Conservation (phyloP, 352 stramenopile species). For the Plasmopara viticola region DNA sequence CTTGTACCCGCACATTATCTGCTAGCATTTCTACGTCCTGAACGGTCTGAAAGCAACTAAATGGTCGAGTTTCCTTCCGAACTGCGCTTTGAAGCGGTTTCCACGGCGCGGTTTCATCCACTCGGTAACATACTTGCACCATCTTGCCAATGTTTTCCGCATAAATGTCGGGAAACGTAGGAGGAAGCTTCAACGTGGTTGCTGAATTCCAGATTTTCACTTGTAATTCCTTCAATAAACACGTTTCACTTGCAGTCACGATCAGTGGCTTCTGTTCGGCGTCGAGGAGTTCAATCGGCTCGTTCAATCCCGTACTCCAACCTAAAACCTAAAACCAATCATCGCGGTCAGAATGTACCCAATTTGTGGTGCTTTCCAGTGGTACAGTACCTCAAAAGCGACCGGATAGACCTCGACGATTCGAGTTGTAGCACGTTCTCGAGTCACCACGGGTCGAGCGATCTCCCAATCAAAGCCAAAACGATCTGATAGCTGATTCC, state of each 20-base stretch:
- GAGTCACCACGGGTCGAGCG: slow-evolving; percentile 43
- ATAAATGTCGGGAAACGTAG: slow-evolving; percentile 39
- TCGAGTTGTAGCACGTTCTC: slow-evolving; percentile 30
- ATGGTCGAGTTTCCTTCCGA: slow-evolving; percentile 7
- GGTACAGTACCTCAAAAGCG: slow-evolving; percentile 49
- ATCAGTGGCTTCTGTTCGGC: slow-evolving; percentile 35
- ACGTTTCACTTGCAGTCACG: slow-evolving; percentile 31
- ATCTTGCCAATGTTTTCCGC: slow-evolving; percentile 18
- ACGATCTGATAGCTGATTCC: slow-evolving; percentile 52
- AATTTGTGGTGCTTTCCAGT: too few relatives aligned
- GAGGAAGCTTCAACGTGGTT: slow-evolving; percentile 15
- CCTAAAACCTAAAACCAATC: slow-evolving; percentile 15
- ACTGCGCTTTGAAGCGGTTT: slow-evolving; percentile 29
- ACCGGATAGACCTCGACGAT: slow-evolving; percentile 67
- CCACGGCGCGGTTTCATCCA: slow-evolving; percentile 36
- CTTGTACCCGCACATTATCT: slow-evolving; percentile 26
- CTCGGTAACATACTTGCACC: slow-evolving; percentile 50
- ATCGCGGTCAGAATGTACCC: too few relatives aligned
- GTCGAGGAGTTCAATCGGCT: slow-evolving; percentile 26
- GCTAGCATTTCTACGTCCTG: slow-evolving; percentile 10
- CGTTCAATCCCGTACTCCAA: slow-evolving; percentile 22
- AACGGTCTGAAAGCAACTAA: slow-evolving; percentile 14
- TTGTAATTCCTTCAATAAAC: slow-evolving; percentile 37
- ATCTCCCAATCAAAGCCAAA: slow-evolving; percentile 77
- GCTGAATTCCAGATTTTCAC: slow-evolving; percentile 33